phyloP scores from a whole-genome alignment of 2,329 filamentous ascomycete species.

The Leptoxyphium fumago region DNA sequence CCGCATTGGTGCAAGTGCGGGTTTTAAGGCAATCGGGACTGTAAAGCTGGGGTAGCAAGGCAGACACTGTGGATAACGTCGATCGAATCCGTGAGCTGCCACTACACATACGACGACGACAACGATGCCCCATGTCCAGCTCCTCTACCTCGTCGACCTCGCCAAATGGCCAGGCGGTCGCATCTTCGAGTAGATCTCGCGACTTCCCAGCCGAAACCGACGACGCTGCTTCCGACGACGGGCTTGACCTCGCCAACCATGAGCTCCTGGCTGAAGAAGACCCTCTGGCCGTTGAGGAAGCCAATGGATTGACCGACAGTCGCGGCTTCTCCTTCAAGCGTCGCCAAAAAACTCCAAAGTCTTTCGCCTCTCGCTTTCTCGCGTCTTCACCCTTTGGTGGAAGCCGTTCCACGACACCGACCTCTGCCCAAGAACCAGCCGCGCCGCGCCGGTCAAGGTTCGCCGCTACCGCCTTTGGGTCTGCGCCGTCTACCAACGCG shows the following conservation, averaged over 20 bases:
- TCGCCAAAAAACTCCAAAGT: constrained; percentile 36
- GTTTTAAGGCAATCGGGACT: too few species aligned
- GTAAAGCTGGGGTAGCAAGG: too few species aligned
- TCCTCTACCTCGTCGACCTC: constrained; percentile 14
- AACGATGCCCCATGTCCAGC: constrained; percentile 21
- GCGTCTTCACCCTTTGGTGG: constrained; percentile 21
- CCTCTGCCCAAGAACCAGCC: constrained; percentile 15
- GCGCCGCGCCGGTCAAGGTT: constrained; percentile 9
- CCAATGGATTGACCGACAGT: constrained; percentile 2
- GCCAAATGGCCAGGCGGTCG: constrained; percentile 24
- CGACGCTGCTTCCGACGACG: constrained; percentile 24
- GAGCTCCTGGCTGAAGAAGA: constrained; percentile 23
- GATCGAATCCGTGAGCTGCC: too few species aligned
- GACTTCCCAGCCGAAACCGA: constrained; percentile 14
- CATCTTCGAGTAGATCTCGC: constrained; percentile 29
- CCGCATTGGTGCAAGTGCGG: too few species aligned
- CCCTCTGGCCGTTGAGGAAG: constrained; percentile 8
- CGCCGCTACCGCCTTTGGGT: constrained; percentile 1
- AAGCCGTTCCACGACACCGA: constrained; percentile 18
- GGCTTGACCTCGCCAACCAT: constrained; percentile 32
- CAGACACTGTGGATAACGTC: too few species aligned
- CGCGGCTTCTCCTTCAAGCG: constrained; percentile 54
- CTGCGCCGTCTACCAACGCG: constrained; percentile 20
- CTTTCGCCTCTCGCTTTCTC: constrained; percentile 32
- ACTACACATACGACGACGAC: too few species aligned